phyloP scores from a whole-genome alignment of 768 basidiomycete genomes.

The Xerocomus spinulosus region DNA sequence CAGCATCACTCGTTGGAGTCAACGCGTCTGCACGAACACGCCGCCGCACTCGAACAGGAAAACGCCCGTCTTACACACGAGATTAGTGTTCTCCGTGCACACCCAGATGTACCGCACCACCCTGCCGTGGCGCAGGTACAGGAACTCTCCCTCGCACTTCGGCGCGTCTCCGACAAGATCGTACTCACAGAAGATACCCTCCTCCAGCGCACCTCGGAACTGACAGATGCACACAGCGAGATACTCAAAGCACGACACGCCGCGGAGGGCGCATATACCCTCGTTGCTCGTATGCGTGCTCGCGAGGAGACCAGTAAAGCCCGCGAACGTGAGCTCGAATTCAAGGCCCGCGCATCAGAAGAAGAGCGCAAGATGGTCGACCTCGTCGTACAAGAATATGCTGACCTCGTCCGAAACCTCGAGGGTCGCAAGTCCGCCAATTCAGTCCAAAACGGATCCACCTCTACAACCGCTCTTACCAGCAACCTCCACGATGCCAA shows the following conservation, averaged over 20 bases:
- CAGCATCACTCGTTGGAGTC: conserved; percentile 57
- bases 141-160: conserved; percentile 64
- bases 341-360: conserved; percentile 43
- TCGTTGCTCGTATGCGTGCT: conserved; percentile 49
- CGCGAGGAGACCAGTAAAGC: conserved; percentile 50
- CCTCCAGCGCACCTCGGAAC: conserved; percentile 43
- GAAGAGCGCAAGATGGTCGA: conserved; percentile 62
- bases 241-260: conserved; percentile 37
- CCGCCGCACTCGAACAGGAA: conserved; percentile 47
- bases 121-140: conserved; percentile 37
- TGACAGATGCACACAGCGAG: conserved; percentile 42
- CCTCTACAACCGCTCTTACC: conserved; percentile 23
- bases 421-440: conserved; percentile 42
- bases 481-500: conserved; percentile 47
- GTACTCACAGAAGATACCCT: conserved; percentile 55
- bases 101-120: conserved; percentile 42
- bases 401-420: conserved; percentile 63
- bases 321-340: conserved; percentile 47
- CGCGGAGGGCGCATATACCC: conserved; percentile 50
- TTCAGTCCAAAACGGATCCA: conserved; percentile 7
- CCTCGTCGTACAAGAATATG: conserved; percentile 65
- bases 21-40: conserved; percentile 24
- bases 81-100: conserved; percentile 47
- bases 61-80: conserved; percentile 56
- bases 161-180: conserved; percentile 66